These are phyloP conservation scores for Pseudoscleropodium purum DNA, from an alignment of 225 moss, liverwort and hornwort genomes.

Conservation along the genomic window DNA sequence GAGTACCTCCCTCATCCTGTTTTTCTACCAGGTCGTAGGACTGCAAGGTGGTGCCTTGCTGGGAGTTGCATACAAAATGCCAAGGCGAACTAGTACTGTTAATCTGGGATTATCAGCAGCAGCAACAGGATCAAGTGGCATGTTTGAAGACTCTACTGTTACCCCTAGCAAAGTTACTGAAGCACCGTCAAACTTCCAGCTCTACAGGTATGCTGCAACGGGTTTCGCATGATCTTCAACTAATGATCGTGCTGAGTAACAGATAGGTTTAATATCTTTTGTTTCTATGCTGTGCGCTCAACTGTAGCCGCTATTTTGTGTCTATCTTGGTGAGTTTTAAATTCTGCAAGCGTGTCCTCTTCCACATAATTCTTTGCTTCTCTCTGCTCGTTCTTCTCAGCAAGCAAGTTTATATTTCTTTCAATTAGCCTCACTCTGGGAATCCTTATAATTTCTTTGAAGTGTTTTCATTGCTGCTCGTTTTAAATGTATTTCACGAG, in stretches of 20 bases:
- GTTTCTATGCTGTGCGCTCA: background rate
- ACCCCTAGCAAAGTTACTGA: constrained; percentile 44
- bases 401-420: background rate
- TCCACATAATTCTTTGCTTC: background rate
- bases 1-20: background rate
- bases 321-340: background rate
- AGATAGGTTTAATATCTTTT: background rate
- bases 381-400: background rate
- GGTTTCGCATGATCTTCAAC: background rate
- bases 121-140: constrained; percentile 28
- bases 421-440: background rate
- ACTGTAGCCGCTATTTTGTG: background rate
- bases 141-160: constrained; percentile 26
- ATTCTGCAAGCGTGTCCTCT: background rate
- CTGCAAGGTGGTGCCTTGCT: constrained; percentile 90
- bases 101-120: constrained; percentile 49
- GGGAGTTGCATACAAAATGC: constrained; percentile 93
- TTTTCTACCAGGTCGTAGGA: constrained; percentile 61
- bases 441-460: background rate
- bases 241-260: background rate
- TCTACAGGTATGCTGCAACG: constrained; percentile 59
- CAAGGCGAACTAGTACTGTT: constrained; percentile 55
- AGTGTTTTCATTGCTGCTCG: background rate
- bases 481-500: background rate
- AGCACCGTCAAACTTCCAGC: constrained; percentile 85